These are phyloP conservation scores for Beauveria bassiana DNA, from an alignment of 2,329 filamentous ascomycete genomes.

Conservation along the genomic window DNA sequence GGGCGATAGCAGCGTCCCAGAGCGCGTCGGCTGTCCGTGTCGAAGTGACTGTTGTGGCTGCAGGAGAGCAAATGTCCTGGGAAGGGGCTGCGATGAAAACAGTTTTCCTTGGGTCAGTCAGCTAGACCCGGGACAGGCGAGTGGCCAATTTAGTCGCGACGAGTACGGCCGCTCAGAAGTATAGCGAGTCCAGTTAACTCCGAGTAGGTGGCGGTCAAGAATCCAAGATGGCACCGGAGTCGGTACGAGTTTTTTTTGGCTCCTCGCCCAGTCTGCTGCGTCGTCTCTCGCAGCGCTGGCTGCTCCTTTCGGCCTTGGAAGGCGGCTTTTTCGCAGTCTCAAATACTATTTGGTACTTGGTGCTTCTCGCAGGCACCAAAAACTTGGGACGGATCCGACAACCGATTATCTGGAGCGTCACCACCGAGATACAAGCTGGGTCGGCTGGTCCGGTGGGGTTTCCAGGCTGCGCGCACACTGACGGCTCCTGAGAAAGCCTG, in stretches of 20 bases:
- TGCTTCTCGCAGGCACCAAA: not conserved
- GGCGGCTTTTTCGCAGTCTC: not conserved
- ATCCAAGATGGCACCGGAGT: not conserved
- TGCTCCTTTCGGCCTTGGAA: not conserved
- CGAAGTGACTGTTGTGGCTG: slow-evolving; percentile 7
- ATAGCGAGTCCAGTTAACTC: slow-evolving; percentile 7
- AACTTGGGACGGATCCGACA: slow-evolving; percentile 8
- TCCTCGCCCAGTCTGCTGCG: not conserved
- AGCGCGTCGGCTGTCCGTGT: not conserved
- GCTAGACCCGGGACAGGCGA: slow-evolving; percentile 1
- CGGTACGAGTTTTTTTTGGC: not conserved
- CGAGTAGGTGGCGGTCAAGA: slow-evolving; percentile 9
- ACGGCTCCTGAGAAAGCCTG: slow-evolving; percentile 1
- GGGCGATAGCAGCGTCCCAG: not conserved
- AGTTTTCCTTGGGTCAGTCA: not conserved
- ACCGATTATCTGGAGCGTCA: slow-evolving; percentile 9
- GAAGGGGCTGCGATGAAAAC: slow-evolving; percentile 2
- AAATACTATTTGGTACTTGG: slow-evolving; percentile 1
- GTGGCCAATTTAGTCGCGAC: slow-evolving; percentile 9
- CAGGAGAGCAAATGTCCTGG: not conserved
- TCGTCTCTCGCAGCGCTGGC: not conserved
- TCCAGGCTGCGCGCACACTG: slow-evolving; percentile 1
- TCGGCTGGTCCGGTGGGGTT: slow-evolving; percentile 2
- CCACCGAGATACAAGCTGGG: slow-evolving; percentile 8
- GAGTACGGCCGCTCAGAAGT: not conserved